Evolutionary conservation across 163 green algal species (phyloP), one percentile per base, ranked within the genome.

Genomic region (Prototheca stagnorum): DNA sequence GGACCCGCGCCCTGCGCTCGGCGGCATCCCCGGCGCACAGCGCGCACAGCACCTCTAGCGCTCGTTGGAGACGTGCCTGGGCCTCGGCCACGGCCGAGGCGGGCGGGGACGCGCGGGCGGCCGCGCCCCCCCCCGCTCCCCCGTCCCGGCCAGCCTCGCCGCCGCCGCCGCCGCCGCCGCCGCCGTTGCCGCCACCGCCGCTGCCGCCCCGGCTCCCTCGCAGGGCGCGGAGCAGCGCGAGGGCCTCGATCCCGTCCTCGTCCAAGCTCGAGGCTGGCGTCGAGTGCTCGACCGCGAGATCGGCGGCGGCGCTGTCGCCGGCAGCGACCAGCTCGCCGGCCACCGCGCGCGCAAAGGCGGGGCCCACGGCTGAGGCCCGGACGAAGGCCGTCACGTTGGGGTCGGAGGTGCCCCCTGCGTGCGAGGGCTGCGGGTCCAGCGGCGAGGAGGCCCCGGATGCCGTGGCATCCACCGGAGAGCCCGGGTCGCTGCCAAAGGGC

Each of bases 1-100:
- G 41, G 44, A 86, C 61, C 74, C 77, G 86, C 3, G 31, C 40
- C 34, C 80, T 73, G 49, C 75, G 78, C 15, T 34, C 23, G 12
- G n/a, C n/a, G n/a, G n/a, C n/a, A n/a, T 53, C 48, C 19, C 65
- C 60, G 0, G 63, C 61, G 1, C 77, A 74, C 45, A 86, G 53
- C 4, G 72, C 64, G 35, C 62, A 74, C 33, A 86, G 37, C 46
- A 37, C 27, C 19, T 25, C 35, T n/a, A n/a, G n/a, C n/a, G n/a
- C n/a, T n/a, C n/a, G n/a, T n/a, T n/a, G n/a, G n/a, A n/a, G n/a
- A n/a, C n/a, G n/a, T n/a, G n/a, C n/a, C 28, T 44, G 20, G 21
- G 31, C 22, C 39, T 51, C 26, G 1, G 22, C 36, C 12, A 28
- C 20, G 14, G 12, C 28, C 2, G 29, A 9, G 7, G 45, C 41